Base-by-base conservation (phyloP, 176 grass and related monocot species). In the Triticum urartu region DNA sequence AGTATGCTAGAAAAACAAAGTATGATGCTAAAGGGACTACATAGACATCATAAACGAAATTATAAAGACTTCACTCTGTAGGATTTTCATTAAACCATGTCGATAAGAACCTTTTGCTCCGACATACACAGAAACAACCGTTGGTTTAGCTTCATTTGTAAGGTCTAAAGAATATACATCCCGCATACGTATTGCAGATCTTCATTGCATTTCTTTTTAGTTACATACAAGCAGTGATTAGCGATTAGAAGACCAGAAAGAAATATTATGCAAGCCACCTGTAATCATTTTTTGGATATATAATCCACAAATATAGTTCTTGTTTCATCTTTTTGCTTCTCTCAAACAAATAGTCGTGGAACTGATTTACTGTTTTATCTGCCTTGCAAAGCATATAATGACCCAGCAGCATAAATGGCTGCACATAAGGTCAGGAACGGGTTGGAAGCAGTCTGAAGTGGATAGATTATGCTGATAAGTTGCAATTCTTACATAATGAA, bases 1-100 rank as follows among this genome's bases (percentile, higher is more conserved):
- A 82, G 26, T 15, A 28, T 18, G 12, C 35, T 77, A 54, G 11
- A 28, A 38, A 42, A 76, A 76, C 60, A 82, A 58, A 68, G 43
- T 38, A 25, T 40, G 58, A 3, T 12, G 12, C 15, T 13, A 40
- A 48, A 9, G 28, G 10, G 30, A 58, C n/a, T 30, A 75, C 9
- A 81, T 32, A 54, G 13, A 25, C 6, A 68, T 58, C 35, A 30
- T 8, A 35, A 54, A 3, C 26, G 30, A 74, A 39, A 58, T 1
- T 7, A 40, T 28, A 43, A 45, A 24, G 11, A 40, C 21, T 75
- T 64, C 5, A 69, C n/a, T 76, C 60, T 35, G 22, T 13, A 56
- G 42, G 32, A 69, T 64, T 89, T 89, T 68, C 45, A 75, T 67
- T 78, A 70, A 38, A 83, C 15, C 56, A 54, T 68, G 74, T 83